Conservation (phyloP, 192 early-diverging fungal species). For the Linderina pennispora region DNA sequence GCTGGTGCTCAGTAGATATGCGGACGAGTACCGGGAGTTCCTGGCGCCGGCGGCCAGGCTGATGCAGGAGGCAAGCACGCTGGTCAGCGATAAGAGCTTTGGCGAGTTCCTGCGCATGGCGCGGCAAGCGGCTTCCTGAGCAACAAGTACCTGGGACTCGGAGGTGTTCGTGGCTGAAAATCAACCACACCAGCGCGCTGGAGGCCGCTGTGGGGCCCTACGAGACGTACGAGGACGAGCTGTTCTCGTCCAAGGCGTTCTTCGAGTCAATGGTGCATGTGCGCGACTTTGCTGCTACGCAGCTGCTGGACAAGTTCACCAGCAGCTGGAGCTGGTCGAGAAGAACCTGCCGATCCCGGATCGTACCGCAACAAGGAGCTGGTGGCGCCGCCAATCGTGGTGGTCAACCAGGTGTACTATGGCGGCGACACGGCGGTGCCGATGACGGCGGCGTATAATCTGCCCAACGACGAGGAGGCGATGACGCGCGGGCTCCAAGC, state of each 20-base stretch:
- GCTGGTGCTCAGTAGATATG: constrained; percentile 48
- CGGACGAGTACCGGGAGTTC: constrained; percentile 52
- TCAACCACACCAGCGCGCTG: constrained; percentile 54
- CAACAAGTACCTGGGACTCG: constrained; percentile 60
- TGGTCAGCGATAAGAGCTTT: constrained; percentile 54
- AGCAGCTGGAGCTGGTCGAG: constrained; percentile 60
- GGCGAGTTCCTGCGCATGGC: constrained; percentile 51
- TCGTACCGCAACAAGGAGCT: constrained; percentile 57
- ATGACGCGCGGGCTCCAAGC: constrained; percentile 62
- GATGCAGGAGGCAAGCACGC: constrained; percentile 50
- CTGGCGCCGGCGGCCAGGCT: constrained; percentile 49
- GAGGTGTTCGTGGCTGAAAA: constrained; percentile 65
- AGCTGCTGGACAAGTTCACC: constrained; percentile 58
- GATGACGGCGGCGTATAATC: constrained; percentile 70
- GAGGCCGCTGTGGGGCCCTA: constrained; percentile 69
- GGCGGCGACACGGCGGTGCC: constrained; percentile 69
- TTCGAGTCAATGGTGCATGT: constrained; percentile 66
- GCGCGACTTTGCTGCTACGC: constrained; percentile 54
- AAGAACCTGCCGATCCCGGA: constrained; percentile 60
- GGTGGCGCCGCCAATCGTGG: constrained; percentile 61
- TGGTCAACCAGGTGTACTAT: constrained; percentile 68
- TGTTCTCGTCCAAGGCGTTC: constrained; percentile 58
- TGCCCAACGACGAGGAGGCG: constrained; percentile 72
- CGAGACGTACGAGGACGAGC: constrained; percentile 66
- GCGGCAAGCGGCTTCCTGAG: constrained; percentile 51